Evolutionary conservation across 768 basidiomycete species (phyloP), one percentile per base, ranked within the genome.

Genomic region (Zangia roseola): DNA sequence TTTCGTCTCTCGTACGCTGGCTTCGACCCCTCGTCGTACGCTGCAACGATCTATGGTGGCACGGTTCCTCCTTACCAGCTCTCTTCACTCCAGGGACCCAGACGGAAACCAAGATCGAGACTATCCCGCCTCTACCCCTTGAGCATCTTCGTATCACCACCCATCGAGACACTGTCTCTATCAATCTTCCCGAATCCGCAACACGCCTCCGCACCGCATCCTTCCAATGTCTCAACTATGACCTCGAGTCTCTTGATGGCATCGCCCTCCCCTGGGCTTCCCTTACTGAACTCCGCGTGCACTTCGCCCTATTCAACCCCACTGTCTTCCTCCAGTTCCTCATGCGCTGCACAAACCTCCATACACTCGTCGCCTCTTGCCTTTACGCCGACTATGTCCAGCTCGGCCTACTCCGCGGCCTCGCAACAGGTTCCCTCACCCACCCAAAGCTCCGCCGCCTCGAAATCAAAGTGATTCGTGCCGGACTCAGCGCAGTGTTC

Each of bases 31-130:
- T 65, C 36, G 37, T 68, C 26, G 9, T 38, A n/a, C 57, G 44
- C 6, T 68, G 59, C 37, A 28, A 26, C 8, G 65, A 69, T 40
- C 50, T 68, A 17, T 68, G 68, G 65, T 68, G 62, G 65, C 56
- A 68, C n/a, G 66, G 66, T 0, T 57, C 67, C 10, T 56, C 53
- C 25, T 16, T 69, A 7, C 56, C 55, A 19, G 39, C 47, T 2
- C 36, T 65, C 5, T 56, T 69, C 21, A 35, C 45, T 28, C 16
- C 54, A 19, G 49, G 42, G 4, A 25, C 17, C 14, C 19, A 39
- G 19, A 10, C 24, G 7, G 43, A 47, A 3, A 4, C 34, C 2
- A 40, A 40, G 7, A 30, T 19, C 5, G 40, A 24, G 10, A 16
- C 33, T 0, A 30, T 40, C 14, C 31, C 31, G 31, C 6, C 31